Evolutionary conservation across 495 filamentous ascomycete genomes (phyloP), one percentile per base, ranked within the genome.

Genomic region (Cudoniella acicularis): DNA sequence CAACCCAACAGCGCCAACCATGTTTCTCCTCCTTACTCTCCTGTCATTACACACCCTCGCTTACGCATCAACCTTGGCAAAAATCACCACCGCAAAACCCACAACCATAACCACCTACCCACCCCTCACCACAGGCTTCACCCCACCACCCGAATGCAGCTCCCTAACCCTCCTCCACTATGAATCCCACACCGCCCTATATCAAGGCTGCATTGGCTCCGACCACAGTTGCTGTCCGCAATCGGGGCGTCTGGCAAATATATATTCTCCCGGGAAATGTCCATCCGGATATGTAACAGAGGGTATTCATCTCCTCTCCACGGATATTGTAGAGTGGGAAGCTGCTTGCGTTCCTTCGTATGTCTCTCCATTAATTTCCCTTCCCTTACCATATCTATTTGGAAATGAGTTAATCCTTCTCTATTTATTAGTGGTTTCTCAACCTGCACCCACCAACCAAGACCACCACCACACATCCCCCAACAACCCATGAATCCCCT

Each of bases 281-380:
- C 17, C 45, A 48, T 17, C 45, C 4, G 45, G 45, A 18, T 48
- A 48, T 48, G 45, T 48, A 4, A 48, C 21, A 6, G 6, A 23
- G 4, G 45, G 17, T 48, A 10, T n/a, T 18, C 45, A 48, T 17
- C 6, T 48, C 17, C 45, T 48, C 4, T 4, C 6, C 17, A 48
- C n/a, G 45, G 45, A 48, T 48, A 48, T n/a, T 48, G n/a, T 48
- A 4, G 45, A 48, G 21, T 48, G 45, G 45, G 17, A 48, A 23
- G 45, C 45, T 4, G 17, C 45, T 18, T 48, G n/a, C 21, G n/a
- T 48, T 6, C 45, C 45, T 18, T n/a, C 45, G 45, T 48, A 48
- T 6, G 45, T 23, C 45, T n/a, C 45, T 48, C 21, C 4, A 17
- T 6, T 48, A 48, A 18, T n/a, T n/a, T n/a, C n/a, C n/a, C n/a